A percentile compares a stretch with the other conserved stretches of the same genome.
phyloP scores from a whole-genome alignment of 139 green algal species.

The Coccomyxa sp. region DNA sequence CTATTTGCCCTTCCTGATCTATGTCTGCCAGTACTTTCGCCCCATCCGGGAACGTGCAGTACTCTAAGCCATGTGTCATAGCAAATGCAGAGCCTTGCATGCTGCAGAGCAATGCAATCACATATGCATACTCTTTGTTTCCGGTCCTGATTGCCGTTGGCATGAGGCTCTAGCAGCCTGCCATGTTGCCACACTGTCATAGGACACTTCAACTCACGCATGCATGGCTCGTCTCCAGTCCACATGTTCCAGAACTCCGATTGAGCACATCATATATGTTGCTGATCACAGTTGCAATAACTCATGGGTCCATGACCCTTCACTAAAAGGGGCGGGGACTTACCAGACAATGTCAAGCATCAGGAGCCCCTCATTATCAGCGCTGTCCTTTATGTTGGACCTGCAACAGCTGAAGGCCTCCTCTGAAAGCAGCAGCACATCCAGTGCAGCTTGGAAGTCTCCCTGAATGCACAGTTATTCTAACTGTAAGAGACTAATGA shows the following conservation, averaged over 20 bases:
- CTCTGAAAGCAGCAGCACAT: constrained; percentile 55
- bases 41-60: too few relatives aligned
- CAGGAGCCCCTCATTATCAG: constrained; percentile 69
- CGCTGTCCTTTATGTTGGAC: constrained; percentile 19
- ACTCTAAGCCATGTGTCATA: too few relatives aligned
- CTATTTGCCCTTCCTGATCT: too few relatives aligned
- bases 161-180: too few relatives aligned
- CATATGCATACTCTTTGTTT: too few relatives aligned
- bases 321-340: not conserved
- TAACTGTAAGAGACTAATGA: not conserved
- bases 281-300: not conserved
- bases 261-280: not conserved
- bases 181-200: not conserved
- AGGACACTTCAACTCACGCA: not conserved
- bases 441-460: constrained; percentile 32
- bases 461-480: constrained; percentile 12
- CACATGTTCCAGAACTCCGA: not conserved
- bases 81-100: too few relatives aligned
- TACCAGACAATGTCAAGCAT: constrained; percentile 70
- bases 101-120: too few relatives aligned
- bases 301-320: not conserved
- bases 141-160: too few relatives aligned
- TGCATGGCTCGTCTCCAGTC: not conserved
- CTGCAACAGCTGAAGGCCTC: constrained; percentile 42
- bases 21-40: too few relatives aligned